phyloP scores from a whole-genome alignment of 176 grass and related monocot genomes.

The Saccharum officinarum region DNA sequence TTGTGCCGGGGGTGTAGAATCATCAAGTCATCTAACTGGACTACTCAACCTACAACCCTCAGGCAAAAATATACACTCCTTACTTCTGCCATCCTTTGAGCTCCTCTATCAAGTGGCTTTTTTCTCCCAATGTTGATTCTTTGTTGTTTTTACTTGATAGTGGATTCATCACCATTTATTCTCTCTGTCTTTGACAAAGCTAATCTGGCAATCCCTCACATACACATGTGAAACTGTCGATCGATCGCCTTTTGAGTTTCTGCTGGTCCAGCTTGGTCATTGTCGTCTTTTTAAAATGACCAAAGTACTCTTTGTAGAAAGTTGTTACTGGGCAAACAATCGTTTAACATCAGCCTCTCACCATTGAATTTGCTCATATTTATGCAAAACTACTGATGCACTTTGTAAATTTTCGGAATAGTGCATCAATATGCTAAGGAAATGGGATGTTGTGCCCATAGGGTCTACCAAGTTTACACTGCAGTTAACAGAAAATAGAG shows the following conservation, averaged over 20 bases:
- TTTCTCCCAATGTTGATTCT: neutral
- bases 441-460: neutral
- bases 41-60: neutral
- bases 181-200: neutral
- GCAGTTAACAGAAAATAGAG: conserved; percentile 16
- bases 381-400: neutral
- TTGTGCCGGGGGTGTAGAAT: neutral
- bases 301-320: neutral
- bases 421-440: neutral
- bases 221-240: neutral
- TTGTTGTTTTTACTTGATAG: neutral
- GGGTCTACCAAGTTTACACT: neutral
- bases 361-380: neutral
- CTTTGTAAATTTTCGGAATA: neutral
- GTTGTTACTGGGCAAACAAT: neutral
- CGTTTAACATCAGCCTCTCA: neutral
- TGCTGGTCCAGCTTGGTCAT: neutral
- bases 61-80: neutral
- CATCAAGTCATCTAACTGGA: neutral
- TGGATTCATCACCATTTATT: neutral
- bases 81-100: neutral
- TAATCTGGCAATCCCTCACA: neutral
- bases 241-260: neutral
- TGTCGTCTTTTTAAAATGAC: neutral
- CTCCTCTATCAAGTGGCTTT: neutral